Conservation (phyloP, 2,329 filamentous ascomycete species). For the Coniochaeta sp. region DNA sequence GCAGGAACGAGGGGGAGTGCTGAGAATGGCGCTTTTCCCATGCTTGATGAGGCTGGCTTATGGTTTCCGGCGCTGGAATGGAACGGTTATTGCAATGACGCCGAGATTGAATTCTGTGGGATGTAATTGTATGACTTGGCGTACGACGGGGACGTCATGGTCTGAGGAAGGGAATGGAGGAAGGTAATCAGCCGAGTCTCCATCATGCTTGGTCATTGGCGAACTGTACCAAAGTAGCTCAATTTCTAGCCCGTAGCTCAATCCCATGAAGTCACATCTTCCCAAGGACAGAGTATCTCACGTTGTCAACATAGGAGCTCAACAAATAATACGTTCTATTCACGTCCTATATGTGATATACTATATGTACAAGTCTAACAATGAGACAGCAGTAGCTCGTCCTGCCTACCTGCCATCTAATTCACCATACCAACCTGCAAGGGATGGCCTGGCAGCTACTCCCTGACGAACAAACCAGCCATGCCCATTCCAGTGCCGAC, state of each 20-base stretch:
- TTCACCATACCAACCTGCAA: no score
- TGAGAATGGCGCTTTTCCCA: not conserved
- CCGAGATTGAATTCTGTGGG: not conserved
- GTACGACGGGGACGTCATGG: not conserved
- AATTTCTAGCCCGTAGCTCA: not conserved
- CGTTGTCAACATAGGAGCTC: no score
- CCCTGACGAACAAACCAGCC: conserved; percentile 17
- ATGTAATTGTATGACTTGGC: not conserved
- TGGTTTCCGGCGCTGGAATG: not conserved
- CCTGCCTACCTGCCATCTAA: no score
- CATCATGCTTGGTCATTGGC: not conserved
- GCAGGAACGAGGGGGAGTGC: not conserved
- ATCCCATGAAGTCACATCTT: no score
- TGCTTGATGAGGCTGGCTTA: not conserved
- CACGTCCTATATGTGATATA: not conserved
- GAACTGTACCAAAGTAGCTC: not conserved
- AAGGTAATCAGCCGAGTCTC: not conserved
- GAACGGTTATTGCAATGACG: not conserved
- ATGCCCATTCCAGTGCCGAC: conserved; percentile 77
- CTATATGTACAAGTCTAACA: not conserved
- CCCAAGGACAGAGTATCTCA: no score
- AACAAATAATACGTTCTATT: no score
- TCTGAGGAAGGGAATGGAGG: not conserved
- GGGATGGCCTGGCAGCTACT: conserved; percentile 5
- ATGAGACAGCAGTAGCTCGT: no score